Evolutionary conservation across 768 basidiomycete species (phyloP).

Genomic region (Lepiota brunneoincarnata): DNA sequence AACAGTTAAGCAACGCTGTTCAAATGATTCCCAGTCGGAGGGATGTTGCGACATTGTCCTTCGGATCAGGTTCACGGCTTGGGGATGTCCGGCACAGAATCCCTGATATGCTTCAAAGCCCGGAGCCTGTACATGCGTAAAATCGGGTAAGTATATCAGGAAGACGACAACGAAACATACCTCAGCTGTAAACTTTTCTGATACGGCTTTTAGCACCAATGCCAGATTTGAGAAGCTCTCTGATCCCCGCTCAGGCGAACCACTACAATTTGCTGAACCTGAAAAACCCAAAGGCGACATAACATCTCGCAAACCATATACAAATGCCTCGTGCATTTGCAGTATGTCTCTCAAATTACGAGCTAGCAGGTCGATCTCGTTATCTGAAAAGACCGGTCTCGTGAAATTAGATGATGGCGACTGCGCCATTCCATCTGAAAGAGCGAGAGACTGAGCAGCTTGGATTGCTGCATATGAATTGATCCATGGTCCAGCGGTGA

Average conservation of each 20-base stretch:
- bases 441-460: conserved; percentile 18
- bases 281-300: conserved; percentile 51
- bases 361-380: conserved; percentile 55
- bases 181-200: conserved; percentile 57
- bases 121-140: conserved; percentile 48
- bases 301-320: conserved; percentile 48
- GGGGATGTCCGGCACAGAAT: conserved; percentile 86
- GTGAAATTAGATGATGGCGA: conserved; percentile 24
- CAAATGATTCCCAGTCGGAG: conserved; percentile 81
- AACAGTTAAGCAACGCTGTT: conserved; percentile 68
- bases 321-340: conserved; percentile 64
- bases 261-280: conserved; percentile 26
- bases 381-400: conserved; percentile 50
- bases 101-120: conserved; percentile 77
- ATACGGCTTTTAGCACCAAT: conserved; percentile 45
- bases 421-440: conserved; percentile 12
- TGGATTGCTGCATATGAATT: conserved; percentile 39
- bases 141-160: conserved; percentile 1
- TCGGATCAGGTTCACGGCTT: conserved; percentile 74
- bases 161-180: conserved; percentile 30
- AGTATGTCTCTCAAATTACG: conserved; percentile 72
- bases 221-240: conserved; percentile 33
- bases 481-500: conserved; percentile 43
- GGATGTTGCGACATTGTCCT: conserved; percentile 60
- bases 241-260: conserved; percentile 12